Percentiles rank a stretch among this genome's conserved stretches.
These are phyloP conservation scores for Macrophomina tecta DNA, from an alignment of 2,329 filamentous ascomycete genomes.

Conservation along the genomic window DNA sequence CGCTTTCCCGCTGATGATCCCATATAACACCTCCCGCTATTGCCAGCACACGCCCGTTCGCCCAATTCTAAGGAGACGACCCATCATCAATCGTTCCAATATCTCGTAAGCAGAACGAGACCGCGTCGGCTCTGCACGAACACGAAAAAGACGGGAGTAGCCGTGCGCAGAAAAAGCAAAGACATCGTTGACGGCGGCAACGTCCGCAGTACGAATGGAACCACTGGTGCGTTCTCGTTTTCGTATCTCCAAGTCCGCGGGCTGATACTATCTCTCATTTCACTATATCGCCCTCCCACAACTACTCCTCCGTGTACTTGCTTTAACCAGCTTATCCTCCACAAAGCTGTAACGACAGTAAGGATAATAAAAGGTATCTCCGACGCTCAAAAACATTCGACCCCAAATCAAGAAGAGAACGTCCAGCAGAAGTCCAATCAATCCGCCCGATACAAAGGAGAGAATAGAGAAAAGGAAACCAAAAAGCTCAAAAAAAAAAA, in stretches of 20 bases:
- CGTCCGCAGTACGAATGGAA: not conserved
- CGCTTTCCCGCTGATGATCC: constrained; percentile 7
- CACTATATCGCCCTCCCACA: constrained; percentile 6
- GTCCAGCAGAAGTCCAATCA: not conserved
- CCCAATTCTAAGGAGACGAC: constrained; percentile 7
- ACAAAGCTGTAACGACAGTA: constrained; percentile 25
- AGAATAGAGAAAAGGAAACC: not conserved
- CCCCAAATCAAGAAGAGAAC: constrained; percentile 17
- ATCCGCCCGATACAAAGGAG: constrained; percentile 17
- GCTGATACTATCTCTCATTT: constrained; percentile 21
- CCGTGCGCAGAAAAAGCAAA: constrained; percentile 5
- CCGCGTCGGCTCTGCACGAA: not conserved
- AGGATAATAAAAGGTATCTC: constrained; percentile 22
- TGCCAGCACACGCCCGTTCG: constrained; percentile 3
- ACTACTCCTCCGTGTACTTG: not conserved
- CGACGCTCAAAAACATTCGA: constrained; percentile 7
- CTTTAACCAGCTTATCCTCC: constrained; percentile 10
- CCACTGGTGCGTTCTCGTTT: constrained; percentile 9
- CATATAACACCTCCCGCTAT: constrained; percentile 14
- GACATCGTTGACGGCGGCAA: not conserved
- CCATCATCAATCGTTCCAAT: constrained; percentile 11
- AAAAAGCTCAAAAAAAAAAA: constrained; percentile 15
- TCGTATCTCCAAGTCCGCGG: not conserved
- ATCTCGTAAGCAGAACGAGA: not conserved
- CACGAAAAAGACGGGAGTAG: not conserved